Evolutionary conservation across 1,139 yeast species (phyloP), one percentile per base, ranked within the genome.

Genomic region (Eremothecium gossypii): DNA sequence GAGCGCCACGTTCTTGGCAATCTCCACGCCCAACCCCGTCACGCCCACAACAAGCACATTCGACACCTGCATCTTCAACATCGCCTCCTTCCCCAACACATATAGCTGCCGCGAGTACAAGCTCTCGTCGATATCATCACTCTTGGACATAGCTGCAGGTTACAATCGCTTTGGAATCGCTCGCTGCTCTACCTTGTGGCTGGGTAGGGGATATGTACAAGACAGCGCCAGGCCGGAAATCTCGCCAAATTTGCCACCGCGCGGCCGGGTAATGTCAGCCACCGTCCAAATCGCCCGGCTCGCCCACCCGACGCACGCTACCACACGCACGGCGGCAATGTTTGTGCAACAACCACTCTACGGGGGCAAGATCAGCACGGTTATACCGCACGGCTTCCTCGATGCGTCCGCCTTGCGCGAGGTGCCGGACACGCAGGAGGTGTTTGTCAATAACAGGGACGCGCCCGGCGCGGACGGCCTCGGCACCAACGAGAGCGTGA

Each of bases 61-160:
- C 36, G 97, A 87, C 51, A 77, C 73, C 58, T 91, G 96, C 96
- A 91, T 85, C 64, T 86, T 84, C 57, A 89, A 71, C 99, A 91
- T 91, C 42, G 99, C 99, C 54, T 91, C 98, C 58, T 85, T 84
- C 45, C 96, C 96, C 54, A 87, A 67, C 44, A 87, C 96, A 55
- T 87, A 86, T 63, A 91, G 75, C 68, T 91, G 98, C 64, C 98
- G 86, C 39, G 96, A 87, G 71, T 91, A 91, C 55, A 91, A 73
- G 45, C 94, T 76, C 71, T 91, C 98, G 62, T 91, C 98, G 57
- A 91, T 89, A 46, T 70, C 78, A 42, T 53, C 57, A 23, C 44
- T 45, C 10, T 42, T 41, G 20, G 48, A 29, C 46, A 44, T 44
- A 11, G 10, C 26, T 34, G 27, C 23, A 17, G 23, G 23, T 17